Conservation (phyloP, 139 green algal species). For the Chlamydomonas schloesseri region DNA sequence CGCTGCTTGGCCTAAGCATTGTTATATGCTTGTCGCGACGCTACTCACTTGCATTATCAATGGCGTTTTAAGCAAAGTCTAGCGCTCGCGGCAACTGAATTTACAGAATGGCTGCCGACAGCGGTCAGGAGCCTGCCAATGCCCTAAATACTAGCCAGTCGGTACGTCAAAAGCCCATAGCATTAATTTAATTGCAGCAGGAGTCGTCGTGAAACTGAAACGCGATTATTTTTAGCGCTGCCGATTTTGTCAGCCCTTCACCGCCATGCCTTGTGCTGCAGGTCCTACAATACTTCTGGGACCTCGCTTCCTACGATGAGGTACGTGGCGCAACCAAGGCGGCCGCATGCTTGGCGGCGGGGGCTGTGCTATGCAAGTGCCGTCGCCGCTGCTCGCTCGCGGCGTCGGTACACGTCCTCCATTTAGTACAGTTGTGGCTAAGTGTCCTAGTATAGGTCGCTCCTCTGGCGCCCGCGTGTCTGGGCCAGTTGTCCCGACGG, state of each 20-base stretch:
- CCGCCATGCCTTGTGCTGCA: constrained; percentile 37
- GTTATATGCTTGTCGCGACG: no score
- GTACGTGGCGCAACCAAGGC: constrained; percentile 11
- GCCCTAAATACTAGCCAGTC: not conserved
- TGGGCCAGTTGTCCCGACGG: not conserved
- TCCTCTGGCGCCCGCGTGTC: no score
- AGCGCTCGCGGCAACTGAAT: no score
- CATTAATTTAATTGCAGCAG: no score
- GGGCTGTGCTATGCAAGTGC: not conserved
- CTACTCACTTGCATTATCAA: no score
- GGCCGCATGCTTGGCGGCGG: constrained; percentile 9
- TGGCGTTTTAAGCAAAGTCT: no score
- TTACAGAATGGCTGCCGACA: not conserved
- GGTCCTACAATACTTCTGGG: constrained; percentile 81
- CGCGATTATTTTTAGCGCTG: not conserved
- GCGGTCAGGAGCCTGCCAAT: not conserved
- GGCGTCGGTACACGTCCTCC: no score
- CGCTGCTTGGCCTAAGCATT: no score
- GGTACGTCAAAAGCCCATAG: not conserved
- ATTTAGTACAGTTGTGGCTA: no score
- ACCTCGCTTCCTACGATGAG: constrained; percentile 77
- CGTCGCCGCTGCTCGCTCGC: not conserved
- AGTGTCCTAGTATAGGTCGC: no score
- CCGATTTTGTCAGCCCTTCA: not conserved
- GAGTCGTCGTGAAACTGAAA: no score